Evolutionary conservation across 1,284 basidiomycete species (phyloP), one percentile per base, ranked within the genome.

Genomic region (Boletus subluridellus): DNA sequence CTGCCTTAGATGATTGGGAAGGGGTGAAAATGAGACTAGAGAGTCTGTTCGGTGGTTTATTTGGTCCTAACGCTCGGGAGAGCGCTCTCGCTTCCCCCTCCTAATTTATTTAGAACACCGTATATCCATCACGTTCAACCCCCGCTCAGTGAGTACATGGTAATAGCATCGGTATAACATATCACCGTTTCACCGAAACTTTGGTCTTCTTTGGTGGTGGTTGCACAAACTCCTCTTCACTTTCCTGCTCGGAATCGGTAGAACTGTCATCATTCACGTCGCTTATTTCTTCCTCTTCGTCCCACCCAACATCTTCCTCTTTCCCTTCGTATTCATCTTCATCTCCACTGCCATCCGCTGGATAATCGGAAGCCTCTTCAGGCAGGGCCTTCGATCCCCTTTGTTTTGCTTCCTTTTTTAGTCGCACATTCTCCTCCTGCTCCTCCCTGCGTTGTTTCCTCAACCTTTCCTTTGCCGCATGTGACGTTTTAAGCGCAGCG

Each of bases 1-100:
- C 96, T 1, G 95, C 96, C 2, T 74, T 98, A 42, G 95, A 98
- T 70, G 91, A 81, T 66, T 92, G 91, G 87, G 94, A 97, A 68
- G 92, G 92, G 15, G 77, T 93, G 17, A 85, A 85, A 66, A 92
- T 98, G 87, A 84, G 90, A 58, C 67, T 79, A 34, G 77, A 79
- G 60, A 73, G 76, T 34, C 80, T 85, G 48, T 84, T 80, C 71
- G 70, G 72, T 28, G 76, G 74, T 50, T 78, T 80, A 73, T 76
- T 70, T 49, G 68, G 66, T 54, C 53, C 64, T 32, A 49, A 48
- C 17, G 53, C 60, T 57, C 61, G 53, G 32, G 59, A 70, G 54
- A 57, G 54, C 12, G 47, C 54, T 48, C 58, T 67, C 37, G 28
- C 57, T 8, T 61, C 71, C 56, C 66, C 62, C 34, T 38, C 68